Evolutionary conservation across 1,284 basidiomycete species (phyloP).

Genomic region (Irpex lacteus): DNA sequence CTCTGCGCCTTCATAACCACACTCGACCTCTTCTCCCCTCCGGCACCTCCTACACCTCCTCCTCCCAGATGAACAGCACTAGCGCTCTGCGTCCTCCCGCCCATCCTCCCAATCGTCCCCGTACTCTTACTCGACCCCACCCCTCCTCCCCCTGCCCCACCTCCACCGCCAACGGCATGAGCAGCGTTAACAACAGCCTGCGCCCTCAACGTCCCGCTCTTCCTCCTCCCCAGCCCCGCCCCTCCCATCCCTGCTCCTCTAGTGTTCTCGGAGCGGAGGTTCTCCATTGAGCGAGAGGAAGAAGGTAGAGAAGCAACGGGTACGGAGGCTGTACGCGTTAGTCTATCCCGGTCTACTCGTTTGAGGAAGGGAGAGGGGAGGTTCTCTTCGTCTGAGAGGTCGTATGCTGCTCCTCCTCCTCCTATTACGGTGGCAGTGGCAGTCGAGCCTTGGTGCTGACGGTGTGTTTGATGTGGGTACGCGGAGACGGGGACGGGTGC

Average conservation of each 20-base stretch:
- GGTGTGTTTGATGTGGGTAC: too few species aligned
- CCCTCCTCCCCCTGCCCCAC: slow-evolving; percentile 12
- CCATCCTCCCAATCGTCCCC: slow-evolving; percentile 8
- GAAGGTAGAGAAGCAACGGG: background rate
- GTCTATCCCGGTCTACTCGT: slow-evolving; percentile 42
- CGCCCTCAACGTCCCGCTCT: slow-evolving; percentile 49
- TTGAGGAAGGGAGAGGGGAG: slow-evolving; percentile 82
- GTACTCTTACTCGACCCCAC: slow-evolving; percentile 10
- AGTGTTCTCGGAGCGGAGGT: background rate
- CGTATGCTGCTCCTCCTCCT: slow-evolving; percentile 36
- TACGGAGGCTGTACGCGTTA: slow-evolving; percentile 16
- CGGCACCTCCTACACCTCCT: too few species aligned
- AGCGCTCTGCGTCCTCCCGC: slow-evolving; percentile 9
- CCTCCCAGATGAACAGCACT: slow-evolving; percentile 1
- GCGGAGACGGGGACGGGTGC: background rate
- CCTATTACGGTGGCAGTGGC: background rate
- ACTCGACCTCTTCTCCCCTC: slow-evolving; percentile 28
- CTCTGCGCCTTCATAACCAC: slow-evolving; percentile 42
- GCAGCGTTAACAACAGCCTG: slow-evolving; percentile 64
- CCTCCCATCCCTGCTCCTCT: too few species aligned
- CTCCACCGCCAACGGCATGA: slow-evolving; percentile 21
- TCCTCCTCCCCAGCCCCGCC: slow-evolving; percentile 17
- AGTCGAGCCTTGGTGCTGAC: too few species aligned
- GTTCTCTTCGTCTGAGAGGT: slow-evolving; percentile 77
- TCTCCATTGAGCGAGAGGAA: background rate